phyloP scores from a whole-genome alignment of 768 basidiomycete species.

The Hortiboletus flavorubellus region DNA sequence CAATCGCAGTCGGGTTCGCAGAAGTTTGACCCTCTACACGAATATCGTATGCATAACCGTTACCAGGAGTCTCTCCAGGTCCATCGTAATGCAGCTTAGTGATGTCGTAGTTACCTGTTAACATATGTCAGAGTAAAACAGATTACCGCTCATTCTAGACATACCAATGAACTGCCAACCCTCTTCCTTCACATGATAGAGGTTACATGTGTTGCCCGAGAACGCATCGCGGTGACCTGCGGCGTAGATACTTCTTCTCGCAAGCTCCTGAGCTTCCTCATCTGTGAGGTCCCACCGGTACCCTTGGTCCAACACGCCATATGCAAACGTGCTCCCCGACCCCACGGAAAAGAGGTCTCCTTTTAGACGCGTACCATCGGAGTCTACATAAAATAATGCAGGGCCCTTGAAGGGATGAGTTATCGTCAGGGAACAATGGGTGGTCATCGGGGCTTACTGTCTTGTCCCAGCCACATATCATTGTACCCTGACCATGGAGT shows the following conservation, averaged over 20 bases:
- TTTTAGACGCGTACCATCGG: constrained; percentile 92
- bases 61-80: constrained; percentile 65
- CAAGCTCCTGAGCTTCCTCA: constrained; percentile 93
- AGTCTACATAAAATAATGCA: constrained; percentile 95
- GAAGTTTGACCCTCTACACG: constrained; percentile 60
- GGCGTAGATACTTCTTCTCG: constrained; percentile 89
- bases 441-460: constrained; percentile 53
- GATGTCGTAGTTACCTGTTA: constrained; percentile 86
- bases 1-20: constrained; percentile 42
- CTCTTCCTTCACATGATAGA: constrained; percentile 92
- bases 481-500: constrained; percentile 70
- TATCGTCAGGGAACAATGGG: not conserved
- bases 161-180: constrained; percentile 96
- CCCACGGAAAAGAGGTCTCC: constrained; percentile 99
- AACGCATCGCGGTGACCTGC: constrained; percentile 96
- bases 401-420: constrained; percentile 61
- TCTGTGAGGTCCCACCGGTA: constrained; percentile 91
- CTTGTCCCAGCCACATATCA: constrained; percentile 99
- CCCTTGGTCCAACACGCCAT: constrained; percentile 96
- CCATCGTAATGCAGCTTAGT: constrained; percentile 90
- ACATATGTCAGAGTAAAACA: constrained; percentile 10
- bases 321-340: constrained; percentile 98
- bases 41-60: constrained; percentile 78
- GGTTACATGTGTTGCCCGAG: constrained; percentile 93
- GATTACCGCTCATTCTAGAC: constrained; percentile 23